Evolutionary conservation across 257 asterid species (phyloP), one percentile per base, ranked within the genome.

Genomic region (Coffea canephora): DNA sequence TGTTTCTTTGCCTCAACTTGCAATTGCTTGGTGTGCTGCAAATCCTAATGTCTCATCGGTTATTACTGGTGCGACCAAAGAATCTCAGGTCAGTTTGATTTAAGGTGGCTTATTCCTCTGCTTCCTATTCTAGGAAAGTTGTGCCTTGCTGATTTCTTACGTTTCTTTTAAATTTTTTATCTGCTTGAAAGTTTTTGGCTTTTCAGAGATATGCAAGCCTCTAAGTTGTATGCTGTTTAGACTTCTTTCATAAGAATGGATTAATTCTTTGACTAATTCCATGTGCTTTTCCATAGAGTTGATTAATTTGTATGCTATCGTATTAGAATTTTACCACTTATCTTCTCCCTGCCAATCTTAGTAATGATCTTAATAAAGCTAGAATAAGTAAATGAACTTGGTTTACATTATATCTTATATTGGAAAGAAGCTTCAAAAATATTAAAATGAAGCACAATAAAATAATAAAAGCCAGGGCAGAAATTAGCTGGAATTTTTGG

Each of bases 1-100:
- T 2, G 98, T 94, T 83, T 84, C 97, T 85, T 81, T 94, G 55
- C 83, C 98, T 73, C 99, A 94, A 85, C 95, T 96, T 69, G 97
- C 99, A 31, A 91, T 96, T 82, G 99, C 98, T 18, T 96, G 98
- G 98, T 96, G 99, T 86, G 99, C 99, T 83, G 82, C 95, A 46
- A 96, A 96, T 86, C 98, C 99, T 34, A 89, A 96, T 78, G 98
- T 96, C 74, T 92, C 98, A 31, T 89, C 98, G 6, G 99, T 96
- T 79, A 94, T 96, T 81, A 96, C 99, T 36, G 98, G 99, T 61
- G 97, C 99, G 81, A 96, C 97, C 85, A 96, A 91, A 87, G 93
- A 88, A 83, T 73, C 88, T 79, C 99, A 96, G 99, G 99, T 96
- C 82, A 77, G 59, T 71, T 80, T 76, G 10, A 75, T 78, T 75